Conservation (phyloP, 352 stramenopile species). For the Phytophthora podocarpi region DNA sequence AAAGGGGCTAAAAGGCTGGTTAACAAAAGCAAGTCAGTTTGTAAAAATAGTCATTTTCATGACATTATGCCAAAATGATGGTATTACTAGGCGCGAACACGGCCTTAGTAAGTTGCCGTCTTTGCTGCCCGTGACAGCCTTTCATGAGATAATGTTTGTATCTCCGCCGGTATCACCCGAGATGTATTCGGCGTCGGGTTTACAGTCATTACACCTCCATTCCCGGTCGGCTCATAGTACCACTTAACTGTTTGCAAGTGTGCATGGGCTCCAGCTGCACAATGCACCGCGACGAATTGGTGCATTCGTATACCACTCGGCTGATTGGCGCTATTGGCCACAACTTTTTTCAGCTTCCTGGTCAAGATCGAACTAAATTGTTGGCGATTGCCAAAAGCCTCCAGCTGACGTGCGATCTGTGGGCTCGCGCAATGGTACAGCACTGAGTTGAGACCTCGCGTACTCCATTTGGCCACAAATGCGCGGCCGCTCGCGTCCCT, state of each 20-base stretch:
- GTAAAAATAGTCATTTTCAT: too few relatives aligned
- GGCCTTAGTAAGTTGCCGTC: too few relatives aligned
- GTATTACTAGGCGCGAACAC: too few relatives aligned
- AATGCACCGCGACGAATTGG: slow-evolving; percentile 22
- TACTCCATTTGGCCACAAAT: slow-evolving; percentile 29
- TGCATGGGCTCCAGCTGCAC: slow-evolving; percentile 15
- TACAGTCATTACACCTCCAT: slow-evolving; percentile 4
- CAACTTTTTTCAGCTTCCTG: slow-evolving; percentile 10
- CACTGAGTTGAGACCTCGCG: slow-evolving; percentile 18
- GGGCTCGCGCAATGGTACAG: slow-evolving; percentile 28
- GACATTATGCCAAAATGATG: too few relatives aligned
- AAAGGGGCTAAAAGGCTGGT: too few relatives aligned
- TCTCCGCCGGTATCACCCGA: background rate
- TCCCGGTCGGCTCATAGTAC: slow-evolving; percentile 8
- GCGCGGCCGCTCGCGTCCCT: slow-evolving; percentile 8
- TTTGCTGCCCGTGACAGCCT: background rate
- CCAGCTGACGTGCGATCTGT: slow-evolving; percentile 22
- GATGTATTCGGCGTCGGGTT: background rate
- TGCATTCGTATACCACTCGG: slow-evolving; percentile 13
- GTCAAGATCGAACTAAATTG: slow-evolving; percentile 1
- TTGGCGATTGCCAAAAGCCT: slow-evolving; percentile 16
- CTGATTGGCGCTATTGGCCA: background rate
- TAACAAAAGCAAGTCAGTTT: too few relatives aligned
- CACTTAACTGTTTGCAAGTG: slow-evolving; percentile 22
- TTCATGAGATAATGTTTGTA: background rate